These are phyloP conservation scores for Phytomonas francai DNA, from an alignment of 208 protist genomes.

Conservation along the genomic window DNA sequence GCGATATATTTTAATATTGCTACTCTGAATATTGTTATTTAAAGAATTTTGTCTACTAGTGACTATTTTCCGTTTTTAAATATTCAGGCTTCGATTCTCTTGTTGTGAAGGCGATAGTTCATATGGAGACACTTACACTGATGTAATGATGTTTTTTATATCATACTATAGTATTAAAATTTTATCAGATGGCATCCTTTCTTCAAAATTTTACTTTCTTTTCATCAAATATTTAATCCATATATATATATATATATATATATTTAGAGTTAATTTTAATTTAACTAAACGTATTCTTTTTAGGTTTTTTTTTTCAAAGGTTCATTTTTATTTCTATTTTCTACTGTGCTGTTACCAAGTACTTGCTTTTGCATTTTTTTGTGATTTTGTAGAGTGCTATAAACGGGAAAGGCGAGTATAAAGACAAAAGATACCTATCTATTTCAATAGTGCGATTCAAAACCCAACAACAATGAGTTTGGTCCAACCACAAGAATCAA, in stretches of 20 bases:
- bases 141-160: neutral
- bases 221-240: neutral
- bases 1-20: neutral
- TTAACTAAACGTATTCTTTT: conserved; percentile 1
- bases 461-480: conserved; percentile 4
- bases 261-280: neutral
- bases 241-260: neutral
- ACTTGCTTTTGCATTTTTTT: conserved; percentile 7
- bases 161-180: neutral
- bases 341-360: neutral
- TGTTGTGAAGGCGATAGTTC: neutral
- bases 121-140: neutral
- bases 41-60: neutral
- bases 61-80: neutral
- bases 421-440: neutral
- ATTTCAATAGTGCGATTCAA: neutral
- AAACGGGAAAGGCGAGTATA: conserved; percentile 8
- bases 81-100: neutral
- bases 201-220: conserved; percentile 4
- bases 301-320: conserved; percentile 9
- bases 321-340: neutral
- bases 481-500: neutral
- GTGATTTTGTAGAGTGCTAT: conserved; percentile 9
- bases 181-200: neutral
- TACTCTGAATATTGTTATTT: neutral